Percentiles rank a stretch among this genome's conserved stretches.
Evolutionary conservation across 2,329 filamentous ascomycete species (phyloP).

Genomic region (Apiospora kogelbergensis): DNA sequence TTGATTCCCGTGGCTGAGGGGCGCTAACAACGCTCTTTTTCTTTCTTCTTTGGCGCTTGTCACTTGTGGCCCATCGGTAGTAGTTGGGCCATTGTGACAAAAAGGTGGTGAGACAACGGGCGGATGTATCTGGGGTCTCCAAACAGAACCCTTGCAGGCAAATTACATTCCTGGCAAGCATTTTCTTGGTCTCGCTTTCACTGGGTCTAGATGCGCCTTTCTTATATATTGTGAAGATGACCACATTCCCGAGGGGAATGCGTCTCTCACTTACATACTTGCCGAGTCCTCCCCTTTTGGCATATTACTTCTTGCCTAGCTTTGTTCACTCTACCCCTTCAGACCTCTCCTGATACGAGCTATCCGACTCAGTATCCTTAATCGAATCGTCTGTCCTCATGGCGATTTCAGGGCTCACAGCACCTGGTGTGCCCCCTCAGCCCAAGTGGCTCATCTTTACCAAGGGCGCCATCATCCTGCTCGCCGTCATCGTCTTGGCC

Average conservation of each 20-base stretch:
- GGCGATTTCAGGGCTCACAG: constrained; percentile 32
- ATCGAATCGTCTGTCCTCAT: constrained; percentile 14
- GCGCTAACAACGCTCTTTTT: not conserved
- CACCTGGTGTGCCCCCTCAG: constrained; percentile 35
- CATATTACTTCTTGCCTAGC: not conserved
- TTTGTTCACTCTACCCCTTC: not conserved
- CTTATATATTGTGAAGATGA: not conserved
- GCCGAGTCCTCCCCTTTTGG: not conserved
- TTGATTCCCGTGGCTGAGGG: not conserved
- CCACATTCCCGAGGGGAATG: not conserved
- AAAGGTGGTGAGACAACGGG: not conserved
- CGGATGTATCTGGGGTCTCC: not conserved
- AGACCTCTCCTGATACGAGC: not conserved
- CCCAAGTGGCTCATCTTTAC: constrained; percentile 39
- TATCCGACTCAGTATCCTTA: not conserved
- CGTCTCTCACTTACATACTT: not conserved
- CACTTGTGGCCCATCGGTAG: not conserved
- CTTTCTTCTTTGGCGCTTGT: not conserved
- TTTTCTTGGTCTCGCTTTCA: not conserved
- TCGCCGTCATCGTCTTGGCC: constrained; percentile 40
- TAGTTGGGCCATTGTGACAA: not conserved
- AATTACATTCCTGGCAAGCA: not conserved
- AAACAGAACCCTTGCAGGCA: not conserved
- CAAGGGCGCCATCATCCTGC: constrained; percentile 37
- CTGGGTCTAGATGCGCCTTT: not conserved